Conservation (phyloP, 768 basidiomycete genomes). For the Hygrocybe coccinea region DNA sequence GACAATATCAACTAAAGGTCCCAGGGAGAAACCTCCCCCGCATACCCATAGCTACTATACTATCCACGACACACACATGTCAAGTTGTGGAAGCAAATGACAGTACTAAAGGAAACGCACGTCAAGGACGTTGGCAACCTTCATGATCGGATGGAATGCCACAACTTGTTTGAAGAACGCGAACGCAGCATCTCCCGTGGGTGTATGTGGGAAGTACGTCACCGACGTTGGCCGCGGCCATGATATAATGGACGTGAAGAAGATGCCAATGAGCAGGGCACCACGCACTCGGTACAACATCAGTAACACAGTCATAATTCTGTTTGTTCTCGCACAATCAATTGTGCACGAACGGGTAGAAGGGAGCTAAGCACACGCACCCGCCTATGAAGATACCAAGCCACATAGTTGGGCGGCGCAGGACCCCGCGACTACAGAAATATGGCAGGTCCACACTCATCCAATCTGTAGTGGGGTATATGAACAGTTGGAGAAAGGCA, state of each 20-base stretch:
- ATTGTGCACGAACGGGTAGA: background rate
- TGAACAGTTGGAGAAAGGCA: background rate
- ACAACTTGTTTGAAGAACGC: constrained; percentile 84
- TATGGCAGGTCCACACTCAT: constrained; percentile 40
- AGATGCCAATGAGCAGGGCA: constrained; percentile 76
- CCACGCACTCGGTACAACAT: constrained; percentile 85
- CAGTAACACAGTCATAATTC: constrained; percentile 69
- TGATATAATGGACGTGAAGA: constrained; percentile 78
- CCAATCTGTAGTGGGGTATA: constrained; percentile 44
- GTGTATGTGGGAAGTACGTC: constrained; percentile 76
- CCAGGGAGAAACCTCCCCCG: background rate
- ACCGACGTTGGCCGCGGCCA: constrained; percentile 83
- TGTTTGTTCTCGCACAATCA: constrained; percentile 19
- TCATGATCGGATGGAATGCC: constrained; percentile 59
- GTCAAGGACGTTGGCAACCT: constrained; percentile 63
- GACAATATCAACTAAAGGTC: constrained; percentile 11
- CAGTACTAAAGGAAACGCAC: constrained; percentile 35
- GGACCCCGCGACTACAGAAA: constrained; percentile 60
- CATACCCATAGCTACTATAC: constrained; percentile 47
- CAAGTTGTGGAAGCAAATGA: constrained; percentile 4
- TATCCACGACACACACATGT: background rate
- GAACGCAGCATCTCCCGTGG: constrained; percentile 64
- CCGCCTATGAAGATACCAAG: constrained; percentile 83
- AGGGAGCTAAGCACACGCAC: constrained; percentile 33
- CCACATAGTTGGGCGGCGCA: constrained; percentile 79